A percentile compares a stretch with the other conserved stretches of the same genome.
Evolutionary conservation across 257 asterid species (phyloP).

Genomic region (Nemophila menziesii): DNA sequence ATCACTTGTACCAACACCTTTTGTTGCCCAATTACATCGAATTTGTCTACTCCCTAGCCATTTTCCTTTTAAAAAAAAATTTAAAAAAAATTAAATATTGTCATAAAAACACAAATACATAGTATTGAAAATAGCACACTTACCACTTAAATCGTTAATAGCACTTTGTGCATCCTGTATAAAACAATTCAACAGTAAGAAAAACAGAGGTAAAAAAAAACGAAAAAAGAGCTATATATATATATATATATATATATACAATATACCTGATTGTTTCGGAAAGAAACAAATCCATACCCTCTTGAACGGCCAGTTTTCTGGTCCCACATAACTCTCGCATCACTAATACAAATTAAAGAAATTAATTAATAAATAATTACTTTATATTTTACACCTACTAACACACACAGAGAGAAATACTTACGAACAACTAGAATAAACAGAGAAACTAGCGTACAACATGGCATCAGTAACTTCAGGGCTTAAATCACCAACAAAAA

Average conservation of each 20-base stretch:
- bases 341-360: slow-evolving; percentile 32
- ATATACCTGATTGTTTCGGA: slow-evolving; percentile 80
- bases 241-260: too few species aligned
- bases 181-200: slow-evolving; percentile 2
- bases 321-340: slow-evolving; percentile 97
- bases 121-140: not conserved
- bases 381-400: not conserved
- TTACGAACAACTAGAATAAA: slow-evolving; percentile 75
- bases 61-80: slow-evolving; percentile 44
- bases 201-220: slow-evolving; percentile 3
- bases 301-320: slow-evolving; percentile 93
- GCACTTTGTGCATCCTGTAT: slow-evolving; percentile 93
- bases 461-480: slow-evolving; percentile 92
- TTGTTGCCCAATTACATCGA: slow-evolving; percentile 96
- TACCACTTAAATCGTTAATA: slow-evolving; percentile 78
- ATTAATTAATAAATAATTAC: too few species aligned
- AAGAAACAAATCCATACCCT: slow-evolving; percentile 93
- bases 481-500: slow-evolving; percentile 94
- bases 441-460: slow-evolving; percentile 74
- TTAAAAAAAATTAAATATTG: not conserved
- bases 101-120: not conserved
- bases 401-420: slow-evolving; percentile 16
- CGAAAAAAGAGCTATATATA: not conserved
- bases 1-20: slow-evolving; percentile 66
- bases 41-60: slow-evolving; percentile 96